Base-by-base conservation (phyloP, 2,329 filamentous ascomycete genomes). In the Neonectria magnoliae region DNA sequence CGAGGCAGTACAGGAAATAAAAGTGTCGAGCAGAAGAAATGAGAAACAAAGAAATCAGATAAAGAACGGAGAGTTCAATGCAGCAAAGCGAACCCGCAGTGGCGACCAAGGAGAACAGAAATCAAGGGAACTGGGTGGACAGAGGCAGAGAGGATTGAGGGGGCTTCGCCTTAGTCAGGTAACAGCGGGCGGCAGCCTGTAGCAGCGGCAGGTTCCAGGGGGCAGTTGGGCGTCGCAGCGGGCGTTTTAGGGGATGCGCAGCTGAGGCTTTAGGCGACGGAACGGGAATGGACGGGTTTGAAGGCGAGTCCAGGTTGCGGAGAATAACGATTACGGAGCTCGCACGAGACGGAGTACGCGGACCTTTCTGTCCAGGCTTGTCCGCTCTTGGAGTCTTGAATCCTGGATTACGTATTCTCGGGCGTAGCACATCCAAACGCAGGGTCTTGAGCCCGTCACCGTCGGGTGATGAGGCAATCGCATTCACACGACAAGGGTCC, bases 61-160 rank as follows among this genome's bases (percentile, higher is more conserved):
- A 56, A 54, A 48, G 57, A 67, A 62, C 57, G 62, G 53, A 56
- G 57, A 10, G 50, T 62, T 52, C 42, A 61, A 67, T 59, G 68
- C 62, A 62, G 25, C 2, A 25, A 25, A 59, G 38, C 38, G 18
- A 47, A 22, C 29, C 58, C 33, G 45, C 68, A 44, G 55, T 55
- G 66, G 65, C 57, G 33, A 48, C 57, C 52, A 60, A 68, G 60
- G 53, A 27, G 59, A 48, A 61, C 36, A 56, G 68, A 62, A 55
- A 20, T 53, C 41, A 56, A 74, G 68, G 68, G 71, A 73, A 68
- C 29, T 41, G 16, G 42, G 5, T n/a, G 44, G 29, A 29, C 29
- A 29, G 53, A 29, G 53, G 16, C 52, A 53, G 42, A 22, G 22
- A 25, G 47, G 42, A 48, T 50, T 42, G 38, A 54, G 25, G 41